Base-by-base conservation (phyloP, 177 flowering plant genomes). In the Vitis hybrid region DNA sequence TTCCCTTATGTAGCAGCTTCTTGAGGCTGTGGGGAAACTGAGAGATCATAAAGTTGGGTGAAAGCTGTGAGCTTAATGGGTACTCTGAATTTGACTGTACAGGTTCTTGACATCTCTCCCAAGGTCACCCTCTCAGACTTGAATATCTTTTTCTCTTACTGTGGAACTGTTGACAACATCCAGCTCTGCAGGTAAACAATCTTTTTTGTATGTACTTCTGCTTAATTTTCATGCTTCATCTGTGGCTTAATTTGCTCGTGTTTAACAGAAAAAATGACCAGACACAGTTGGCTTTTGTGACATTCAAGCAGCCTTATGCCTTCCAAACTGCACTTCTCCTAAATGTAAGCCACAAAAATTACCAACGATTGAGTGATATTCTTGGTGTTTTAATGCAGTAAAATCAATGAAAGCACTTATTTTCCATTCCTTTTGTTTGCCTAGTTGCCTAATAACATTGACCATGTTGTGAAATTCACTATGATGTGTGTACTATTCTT, bases 301-400 rank as follows among this genome's bases (percentile, higher is more conserved):
- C 79, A 49, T 77, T 82, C 70, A 65, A 56, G 67, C 79, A 77
- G 68, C 82, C 85, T 12, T 82, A n/a, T 75, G 85, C 85, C 15
- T 77, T 52, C 40, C 76, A 75, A 65, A 74, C 82, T 30, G 82
- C 82, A 71, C 82, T 79, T 70, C 82, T 82, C 60, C 60, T 79
- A 17, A 70, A 75, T 56, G 82, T 82, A 79, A 74, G 82, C 57
- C 46, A 63, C 17, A 35, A 7, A 3, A 11, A 4, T 10, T 5
- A 8, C 12, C 4, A 24, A 21, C 11, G 30, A 27, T 1, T 59
- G 4, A 14, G 15, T 5, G 12, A 9, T 11, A 19, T 58, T 32
- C 4, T 56, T 46, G 12, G 17, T 30, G 30, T 58, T 18, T 14
- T 48, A n/a, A 13, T 27, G 30, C 67, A 72, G 76, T 40, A 6